Percentiles rank a stretch among this genome's conserved stretches.
phyloP scores from a whole-genome alignment of 176 grass and related monocot genomes.

The Carex parvula region DNA sequence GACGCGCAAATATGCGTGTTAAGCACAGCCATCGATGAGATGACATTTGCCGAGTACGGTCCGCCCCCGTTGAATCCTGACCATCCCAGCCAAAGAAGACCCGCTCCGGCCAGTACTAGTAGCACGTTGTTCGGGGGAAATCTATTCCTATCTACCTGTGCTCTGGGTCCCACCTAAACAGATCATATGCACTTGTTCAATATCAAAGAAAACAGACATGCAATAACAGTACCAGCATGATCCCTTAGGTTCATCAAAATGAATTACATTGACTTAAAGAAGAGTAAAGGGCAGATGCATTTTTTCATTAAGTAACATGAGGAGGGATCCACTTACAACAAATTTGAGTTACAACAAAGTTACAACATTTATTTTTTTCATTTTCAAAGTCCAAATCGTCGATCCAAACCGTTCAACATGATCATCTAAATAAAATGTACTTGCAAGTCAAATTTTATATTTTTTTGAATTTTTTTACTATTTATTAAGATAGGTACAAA shows the following conservation, averaged over 20 bases:
- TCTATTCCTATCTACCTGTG: constrained; percentile 45
- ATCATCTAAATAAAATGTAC: too few species aligned
- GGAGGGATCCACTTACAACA: too few species aligned
- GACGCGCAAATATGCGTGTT: constrained; percentile 76
- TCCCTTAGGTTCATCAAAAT: neutral
- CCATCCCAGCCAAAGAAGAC: constrained; percentile 90
- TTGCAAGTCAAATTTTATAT: too few species aligned
- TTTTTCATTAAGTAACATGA: neutral
- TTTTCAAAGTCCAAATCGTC: too few species aligned
- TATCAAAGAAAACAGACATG: neutral
- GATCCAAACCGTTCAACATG: too few species aligned
- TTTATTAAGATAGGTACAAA: too few species aligned
- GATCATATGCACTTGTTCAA: neutral
- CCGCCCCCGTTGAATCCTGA: constrained; percentile 89
- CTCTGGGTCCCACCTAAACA: constrained; percentile 41
- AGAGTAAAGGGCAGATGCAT: neutral
- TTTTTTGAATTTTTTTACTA: too few species aligned
- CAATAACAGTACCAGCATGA: neutral
- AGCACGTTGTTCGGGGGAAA: constrained; percentile 90
- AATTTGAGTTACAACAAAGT: too few species aligned
- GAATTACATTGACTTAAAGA: neutral
- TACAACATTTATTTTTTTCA: too few species aligned
- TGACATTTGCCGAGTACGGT: constrained; percentile 59
- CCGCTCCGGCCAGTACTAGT: constrained; percentile 56
- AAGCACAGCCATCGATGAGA: constrained; percentile 61